Evolutionary conservation across 2,329 filamentous ascomycete genomes (phyloP), one percentile per base, ranked within the genome.

Genomic region (Thelonectria blattea): DNA sequence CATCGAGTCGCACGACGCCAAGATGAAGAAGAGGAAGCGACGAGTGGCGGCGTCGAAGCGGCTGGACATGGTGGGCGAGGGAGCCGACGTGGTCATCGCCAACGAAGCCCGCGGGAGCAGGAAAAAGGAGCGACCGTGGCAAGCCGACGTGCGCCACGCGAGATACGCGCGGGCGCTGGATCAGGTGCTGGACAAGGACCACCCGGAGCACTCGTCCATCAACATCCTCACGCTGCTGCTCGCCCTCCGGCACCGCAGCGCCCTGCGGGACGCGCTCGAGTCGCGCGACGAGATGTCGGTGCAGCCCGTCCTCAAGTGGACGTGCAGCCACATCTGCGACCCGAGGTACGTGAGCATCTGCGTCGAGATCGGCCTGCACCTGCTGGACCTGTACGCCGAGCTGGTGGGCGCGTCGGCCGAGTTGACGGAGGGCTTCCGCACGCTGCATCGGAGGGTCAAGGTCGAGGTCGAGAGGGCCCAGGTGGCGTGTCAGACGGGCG

Each of bases 381-480:
- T 98, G 37, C 80, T 98, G 18, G 94, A 99, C 71, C 80, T 98
- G 39, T 99, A 98, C 75, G 88, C 90, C 30, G 89, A 91, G 73
- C 90, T 92, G 67, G 83, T 93, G 22, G 91, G 87, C 2, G 87
- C 88, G 51, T 93, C 90, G 37, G 82, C 85, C 7, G 88, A 91
- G 73, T 84, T 98, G 57, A 88, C 91, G 62, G 82, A 82, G 51
- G 83, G 88, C 50, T 88, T 98, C 70, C 83, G 86, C 68, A 82
- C 81, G 50, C 80, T 97, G 64, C 87, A 90, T 72, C 80, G 83
- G 47, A 82, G 88, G 41, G 94, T 98, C 18, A 84, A 86, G 63
- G 80, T 85, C 42, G 91, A 95, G 75, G 90, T 93, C 11, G 92
- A 96, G 75, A 88, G 90, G 71, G 91, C 92, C 20, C 91, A 97